These are phyloP conservation scores for Actinomortierella wolfii DNA, from an alignment of 371 early-diverging fungal species.

Conservation along the genomic window DNA sequence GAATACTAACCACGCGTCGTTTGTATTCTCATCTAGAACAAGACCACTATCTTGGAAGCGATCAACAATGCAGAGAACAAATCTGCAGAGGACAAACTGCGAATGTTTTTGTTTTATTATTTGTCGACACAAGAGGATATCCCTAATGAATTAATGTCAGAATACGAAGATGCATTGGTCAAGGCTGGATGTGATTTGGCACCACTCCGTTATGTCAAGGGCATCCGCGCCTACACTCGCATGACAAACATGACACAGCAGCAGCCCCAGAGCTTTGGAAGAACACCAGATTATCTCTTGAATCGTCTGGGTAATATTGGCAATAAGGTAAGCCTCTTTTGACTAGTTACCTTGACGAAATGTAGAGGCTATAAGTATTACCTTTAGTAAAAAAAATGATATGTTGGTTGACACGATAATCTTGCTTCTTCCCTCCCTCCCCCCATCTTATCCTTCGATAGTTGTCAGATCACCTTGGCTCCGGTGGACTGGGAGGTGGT, in stretches of 20 bases:
- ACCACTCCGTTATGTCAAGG: constrained; percentile 82
- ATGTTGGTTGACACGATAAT: background rate
- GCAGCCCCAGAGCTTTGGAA: constrained; percentile 53
- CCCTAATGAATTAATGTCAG: constrained; percentile 77
- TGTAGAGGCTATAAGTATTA: too few species aligned
- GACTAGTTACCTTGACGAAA: too few species aligned
- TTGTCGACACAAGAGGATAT: constrained; percentile 76
- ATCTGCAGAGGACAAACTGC: constrained; percentile 86
- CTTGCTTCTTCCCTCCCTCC: background rate
- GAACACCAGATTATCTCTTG: constrained; percentile 64
- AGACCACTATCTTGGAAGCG: constrained; percentile 79
- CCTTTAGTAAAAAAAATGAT: background rate
- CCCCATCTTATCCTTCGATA: constrained; percentile 18
- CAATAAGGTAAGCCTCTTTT: constrained; percentile 75
- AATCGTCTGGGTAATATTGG: constrained; percentile 83
- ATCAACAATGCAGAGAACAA: constrained; percentile 82
- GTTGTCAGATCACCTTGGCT: constrained; percentile 80
- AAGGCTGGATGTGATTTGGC: constrained; percentile 77
- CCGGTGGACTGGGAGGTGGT: constrained; percentile 79
- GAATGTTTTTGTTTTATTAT: constrained; percentile 88
- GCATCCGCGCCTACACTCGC: constrained; percentile 71
- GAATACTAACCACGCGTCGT: constrained; percentile 3
- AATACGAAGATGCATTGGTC: constrained; percentile 79
- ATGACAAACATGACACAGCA: constrained; percentile 69
- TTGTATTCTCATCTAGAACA: constrained; percentile 54